Evolutionary conservation across 306 rosid species (phyloP).

Genomic region (Begonia masoniana): DNA sequence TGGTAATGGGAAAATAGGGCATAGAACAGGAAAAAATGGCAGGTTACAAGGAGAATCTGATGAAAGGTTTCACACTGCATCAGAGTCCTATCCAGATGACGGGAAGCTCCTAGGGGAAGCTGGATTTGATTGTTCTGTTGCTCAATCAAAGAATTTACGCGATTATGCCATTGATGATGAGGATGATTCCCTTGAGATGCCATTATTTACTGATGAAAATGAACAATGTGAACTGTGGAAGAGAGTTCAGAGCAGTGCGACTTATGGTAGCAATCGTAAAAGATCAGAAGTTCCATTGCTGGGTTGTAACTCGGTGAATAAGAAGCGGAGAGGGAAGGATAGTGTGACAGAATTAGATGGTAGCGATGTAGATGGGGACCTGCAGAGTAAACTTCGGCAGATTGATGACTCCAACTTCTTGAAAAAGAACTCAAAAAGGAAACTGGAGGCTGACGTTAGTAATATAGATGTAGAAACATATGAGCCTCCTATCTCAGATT

Average conservation of each 20-base stretch:
- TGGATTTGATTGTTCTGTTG: constrained; percentile 26
- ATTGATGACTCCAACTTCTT: constrained; percentile 32
- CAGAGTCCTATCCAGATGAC: constrained; percentile 26
- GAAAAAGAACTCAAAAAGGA: constrained; percentile 64
- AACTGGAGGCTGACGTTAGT: constrained; percentile 39
- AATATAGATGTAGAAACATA: constrained; percentile 50
- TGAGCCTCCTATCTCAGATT: constrained; percentile 38
- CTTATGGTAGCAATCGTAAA: constrained; percentile 30
- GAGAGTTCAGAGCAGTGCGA: constrained; percentile 37
- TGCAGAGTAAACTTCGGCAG: constrained; percentile 24
- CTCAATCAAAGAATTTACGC: constrained; percentile 25
- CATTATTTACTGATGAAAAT: constrained; percentile 29
- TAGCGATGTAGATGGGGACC: constrained; percentile 39
- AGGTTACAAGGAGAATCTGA: constrained; percentile 31
- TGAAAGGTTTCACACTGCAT: constrained; percentile 26
- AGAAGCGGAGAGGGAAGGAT: constrained; percentile 64
- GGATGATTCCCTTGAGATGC: constrained; percentile 36
- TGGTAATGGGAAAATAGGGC: constrained; percentile 28
- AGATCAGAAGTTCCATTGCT: constrained; percentile 55
- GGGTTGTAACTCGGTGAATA: constrained; percentile 47
- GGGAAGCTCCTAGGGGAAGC: constrained; percentile 48
- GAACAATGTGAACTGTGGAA: constrained; percentile 35
- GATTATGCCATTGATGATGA: constrained; percentile 38
- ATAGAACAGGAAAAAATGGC: constrained; percentile 42
- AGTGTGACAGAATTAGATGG: constrained; percentile 22